Conservation (phyloP, 176 grass and related monocot species). For the Carex kokanica region DNA sequence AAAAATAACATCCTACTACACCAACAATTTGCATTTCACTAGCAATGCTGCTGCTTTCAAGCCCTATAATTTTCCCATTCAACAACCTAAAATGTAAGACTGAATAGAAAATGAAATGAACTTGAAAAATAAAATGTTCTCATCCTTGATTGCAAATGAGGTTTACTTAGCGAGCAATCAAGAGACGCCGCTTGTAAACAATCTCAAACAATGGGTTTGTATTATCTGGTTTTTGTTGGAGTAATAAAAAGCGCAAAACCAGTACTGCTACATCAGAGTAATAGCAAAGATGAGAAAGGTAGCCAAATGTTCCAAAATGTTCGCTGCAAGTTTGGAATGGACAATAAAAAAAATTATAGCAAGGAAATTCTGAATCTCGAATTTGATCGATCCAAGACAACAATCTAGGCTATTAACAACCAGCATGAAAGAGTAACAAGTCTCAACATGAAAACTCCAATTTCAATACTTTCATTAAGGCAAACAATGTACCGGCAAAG, state of each 20-base stretch:
- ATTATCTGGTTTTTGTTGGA: neutral
- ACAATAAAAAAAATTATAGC: neutral
- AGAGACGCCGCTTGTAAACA: neutral
- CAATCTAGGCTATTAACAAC: neutral
- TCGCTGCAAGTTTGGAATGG: neutral
- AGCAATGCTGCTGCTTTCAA: neutral
- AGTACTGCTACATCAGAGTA: neutral
- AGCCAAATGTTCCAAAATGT: neutral
- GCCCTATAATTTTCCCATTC: neutral
- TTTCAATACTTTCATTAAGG: conserved; percentile 6
- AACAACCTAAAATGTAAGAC: neutral
- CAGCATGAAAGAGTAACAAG: neutral
- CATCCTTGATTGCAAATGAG: neutral
- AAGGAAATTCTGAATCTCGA: neutral
- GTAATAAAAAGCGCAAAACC: neutral
- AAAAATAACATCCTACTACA: neutral
- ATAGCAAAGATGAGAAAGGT: neutral
- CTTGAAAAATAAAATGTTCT: neutral
- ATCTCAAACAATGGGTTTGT: neutral
- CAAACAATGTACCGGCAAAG: conserved; percentile 3
- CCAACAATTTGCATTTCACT: neutral
- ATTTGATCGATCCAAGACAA: neutral
- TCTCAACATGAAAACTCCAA: neutral
- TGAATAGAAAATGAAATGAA: neutral
- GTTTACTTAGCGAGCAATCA: neutral